Evolutionary conservation across 306 rosid species (phyloP).

Genomic region (Malus orientalis): DNA sequence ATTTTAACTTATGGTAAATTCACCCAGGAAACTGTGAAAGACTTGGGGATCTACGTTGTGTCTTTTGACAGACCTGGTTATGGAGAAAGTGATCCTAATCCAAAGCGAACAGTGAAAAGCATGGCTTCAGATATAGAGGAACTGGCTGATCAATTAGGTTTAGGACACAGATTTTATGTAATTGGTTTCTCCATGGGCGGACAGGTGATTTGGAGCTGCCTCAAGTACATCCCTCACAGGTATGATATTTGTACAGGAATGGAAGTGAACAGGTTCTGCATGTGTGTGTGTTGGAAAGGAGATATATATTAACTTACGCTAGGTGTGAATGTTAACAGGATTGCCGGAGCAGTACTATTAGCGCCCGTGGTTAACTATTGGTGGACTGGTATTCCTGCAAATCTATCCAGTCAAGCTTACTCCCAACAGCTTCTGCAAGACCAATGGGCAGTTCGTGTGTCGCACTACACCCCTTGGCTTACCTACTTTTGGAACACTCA

Average conservation of each 20-base stretch:
- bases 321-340: conserved; percentile 34
- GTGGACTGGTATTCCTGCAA: conserved; percentile 77
- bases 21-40: conserved; percentile 52
- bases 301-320: conserved; percentile 1
- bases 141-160: conserved; percentile 69
- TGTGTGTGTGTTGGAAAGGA: not conserved
- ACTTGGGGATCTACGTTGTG: conserved; percentile 51
- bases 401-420: conserved; percentile 50
- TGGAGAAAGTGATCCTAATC: conserved; percentile 95
- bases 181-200: conserved; percentile 83
- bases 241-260: conserved; percentile 16
- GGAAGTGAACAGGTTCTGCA: not conserved
- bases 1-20: conserved; percentile 14
- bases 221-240: conserved; percentile 85
- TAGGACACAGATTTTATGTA: conserved; percentile 73
- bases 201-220: conserved; percentile 68
- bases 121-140: conserved; percentile 75
- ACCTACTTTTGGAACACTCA: conserved; percentile 94
- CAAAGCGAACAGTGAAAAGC: conserved; percentile 59
- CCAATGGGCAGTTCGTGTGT: conserved; percentile 69
- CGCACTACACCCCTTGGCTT: conserved; percentile 76
- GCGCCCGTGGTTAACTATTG: conserved; percentile 72
- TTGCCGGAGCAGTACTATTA: conserved; percentile 67
- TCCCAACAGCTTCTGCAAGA: conserved; percentile 28
- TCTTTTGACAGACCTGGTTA: conserved; percentile 90